Evolutionary conservation across 2,329 filamentous ascomycete genomes (phyloP), one percentile per base, ranked within the genome.

Genomic region (Colletotrichum incanum): DNA sequence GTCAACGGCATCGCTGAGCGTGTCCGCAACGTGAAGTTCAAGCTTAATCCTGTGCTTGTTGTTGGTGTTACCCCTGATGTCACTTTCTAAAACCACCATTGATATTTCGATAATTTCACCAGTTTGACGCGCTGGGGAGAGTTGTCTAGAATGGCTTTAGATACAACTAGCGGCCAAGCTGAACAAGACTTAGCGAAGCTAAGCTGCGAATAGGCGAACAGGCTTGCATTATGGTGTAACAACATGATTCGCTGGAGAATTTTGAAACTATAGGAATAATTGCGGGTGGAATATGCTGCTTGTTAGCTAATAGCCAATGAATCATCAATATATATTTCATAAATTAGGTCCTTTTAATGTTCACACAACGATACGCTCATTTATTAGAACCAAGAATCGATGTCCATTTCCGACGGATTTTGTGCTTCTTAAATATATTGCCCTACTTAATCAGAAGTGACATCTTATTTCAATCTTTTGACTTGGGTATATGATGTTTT

Each of bases 31-130:
- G 5, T 43, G 2, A 49, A 55, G 26, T 26, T n/a, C 2, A 54
- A 43, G 49, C 49, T 64, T n/a, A 34, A 23, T 18, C 23, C 61
- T 7, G 61, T 64, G 16, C 61, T 64, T 26, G 9, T 54, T 5
- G 23, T 64, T 34, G 61, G 61, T 18, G 20, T 31, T 18, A 34
- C 20, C 2, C 49, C 49, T 43, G 61, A 64, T 64, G 61, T 54
- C 14, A 54, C 3, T 11, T 64, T 64, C 18, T 54, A 54, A 63
- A 3, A 28, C 1, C 1, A 18, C 16, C 26, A 6, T 31, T 31
- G 28, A 4, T 31, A 31, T 31, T 31, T 3, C 3, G 28, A 31
- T 31, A 31, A 4, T 31, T 31, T 4, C 28, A 4, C 28, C 28
- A 6, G 28, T 31, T 31, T 31, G 28, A 31, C 1, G 28, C 47